A percentile compares a stretch with the other conserved stretches of the same genome.
Evolutionary conservation across 1,139 yeast species (phyloP).

Genomic region (Zygosaccharomyces sapae): DNA sequence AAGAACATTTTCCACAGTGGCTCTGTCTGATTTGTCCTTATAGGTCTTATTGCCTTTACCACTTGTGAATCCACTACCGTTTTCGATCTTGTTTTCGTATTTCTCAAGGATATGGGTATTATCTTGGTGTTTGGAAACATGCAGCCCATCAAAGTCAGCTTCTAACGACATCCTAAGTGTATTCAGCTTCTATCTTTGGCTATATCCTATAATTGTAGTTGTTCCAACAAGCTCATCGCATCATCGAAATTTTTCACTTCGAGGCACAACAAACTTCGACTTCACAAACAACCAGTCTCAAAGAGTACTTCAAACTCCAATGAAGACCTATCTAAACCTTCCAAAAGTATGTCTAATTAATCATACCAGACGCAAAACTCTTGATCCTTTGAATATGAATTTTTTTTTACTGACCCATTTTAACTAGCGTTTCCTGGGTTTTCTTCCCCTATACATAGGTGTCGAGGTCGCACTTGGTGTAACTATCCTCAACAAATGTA

Average conservation of each 20-base stretch:
- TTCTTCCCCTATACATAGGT: slow-evolving; percentile 75
- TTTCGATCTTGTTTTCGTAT: slow-evolving; percentile 59
- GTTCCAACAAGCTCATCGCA: slow-evolving; percentile 13
- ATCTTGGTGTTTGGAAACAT: slow-evolving; percentile 31
- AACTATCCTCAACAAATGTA: slow-evolving; percentile 79
- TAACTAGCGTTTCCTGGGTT: slow-evolving; percentile 32
- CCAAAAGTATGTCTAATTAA: slow-evolving; percentile 23
- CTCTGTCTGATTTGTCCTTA: slow-evolving; percentile 85
- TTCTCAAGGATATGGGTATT: slow-evolving; percentile 58
- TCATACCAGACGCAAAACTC: too few relatives aligned
- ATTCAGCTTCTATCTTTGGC: too few relatives aligned
- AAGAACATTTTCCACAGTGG: slow-evolving; percentile 93
- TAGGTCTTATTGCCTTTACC: slow-evolving; percentile 51
- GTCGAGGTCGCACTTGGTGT: slow-evolving; percentile 79
- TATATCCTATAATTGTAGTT: too few relatives aligned
- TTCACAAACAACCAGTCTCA: not conserved
- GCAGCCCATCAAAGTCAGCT: slow-evolving; percentile 22
- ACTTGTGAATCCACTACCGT: slow-evolving; percentile 52
- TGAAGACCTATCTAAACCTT: slow-evolving; percentile 8
- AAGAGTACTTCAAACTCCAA: slow-evolving; percentile 1
- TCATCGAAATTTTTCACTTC: slow-evolving; percentile 9
- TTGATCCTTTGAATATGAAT: too few relatives aligned
- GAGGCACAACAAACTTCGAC: not conserved
- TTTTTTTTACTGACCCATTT: slow-evolving; percentile 5
- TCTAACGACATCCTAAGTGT: slow-evolving; percentile 27